Percentiles rank a stretch among this genome's conserved stretches.
Conservation (phyloP, 2,329 filamentous ascomycete species). For the Exophiala sp. region DNA sequence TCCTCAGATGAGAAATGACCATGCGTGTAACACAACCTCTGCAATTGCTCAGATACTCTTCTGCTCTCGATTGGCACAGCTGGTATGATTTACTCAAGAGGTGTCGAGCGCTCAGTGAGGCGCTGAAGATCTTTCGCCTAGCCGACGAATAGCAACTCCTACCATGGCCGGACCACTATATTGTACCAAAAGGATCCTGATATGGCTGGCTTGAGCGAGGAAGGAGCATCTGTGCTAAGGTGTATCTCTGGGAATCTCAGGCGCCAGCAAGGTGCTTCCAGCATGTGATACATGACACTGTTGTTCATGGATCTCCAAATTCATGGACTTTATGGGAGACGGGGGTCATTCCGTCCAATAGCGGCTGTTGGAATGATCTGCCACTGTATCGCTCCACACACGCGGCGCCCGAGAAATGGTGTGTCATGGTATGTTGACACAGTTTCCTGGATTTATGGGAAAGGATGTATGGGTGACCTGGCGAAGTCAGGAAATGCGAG, state of each 20-base stretch:
- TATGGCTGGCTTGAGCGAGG: too few relatives aligned
- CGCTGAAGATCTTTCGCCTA: too few relatives aligned
- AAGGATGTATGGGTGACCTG: neutral
- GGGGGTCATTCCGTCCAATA: neutral
- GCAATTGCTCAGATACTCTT: neutral
- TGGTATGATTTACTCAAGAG: neutral
- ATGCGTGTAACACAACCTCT: neutral
- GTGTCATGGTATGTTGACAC: conserved; percentile 1
- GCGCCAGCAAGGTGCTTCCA: too few relatives aligned
- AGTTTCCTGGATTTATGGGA: neutral
- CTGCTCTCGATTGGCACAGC: neutral
- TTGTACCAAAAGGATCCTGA: too few relatives aligned
- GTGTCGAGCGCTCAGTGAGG: too few relatives aligned
- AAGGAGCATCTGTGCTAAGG: too few relatives aligned
- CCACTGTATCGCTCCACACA: neutral
- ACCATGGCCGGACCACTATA: too few relatives aligned
- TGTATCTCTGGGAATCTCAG: too few relatives aligned
- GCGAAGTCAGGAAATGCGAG: conserved; percentile 3
- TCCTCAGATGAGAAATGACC: conserved; percentile 57
- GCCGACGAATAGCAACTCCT: too few relatives aligned
- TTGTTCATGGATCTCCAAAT: too few relatives aligned
- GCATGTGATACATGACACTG: too few relatives aligned
- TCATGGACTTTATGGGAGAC: too few relatives aligned
- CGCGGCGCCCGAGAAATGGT: neutral
- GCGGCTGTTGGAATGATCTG: neutral